Percentiles rank a stretch among this genome's conserved stretches.
Conservation (phyloP, 208 protist genomes). For the Wallacemonas collosoma region DNA sequence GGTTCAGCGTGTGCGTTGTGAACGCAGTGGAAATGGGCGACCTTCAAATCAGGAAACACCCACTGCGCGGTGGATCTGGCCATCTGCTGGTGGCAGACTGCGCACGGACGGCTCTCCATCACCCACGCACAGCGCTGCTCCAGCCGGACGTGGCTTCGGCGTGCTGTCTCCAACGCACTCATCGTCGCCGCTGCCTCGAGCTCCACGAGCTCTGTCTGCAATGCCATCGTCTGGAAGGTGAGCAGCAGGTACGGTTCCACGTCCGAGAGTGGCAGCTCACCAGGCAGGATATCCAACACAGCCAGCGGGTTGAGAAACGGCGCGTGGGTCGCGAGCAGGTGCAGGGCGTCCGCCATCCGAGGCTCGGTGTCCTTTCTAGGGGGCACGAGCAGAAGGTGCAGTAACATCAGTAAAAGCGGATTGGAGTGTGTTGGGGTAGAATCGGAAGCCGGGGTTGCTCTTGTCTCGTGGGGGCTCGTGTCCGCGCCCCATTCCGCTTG, state of each 20-base stretch:
- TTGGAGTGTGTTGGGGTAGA: constrained; percentile 25
- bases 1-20: constrained; percentile 41
- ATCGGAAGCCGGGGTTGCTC: too few relatives aligned
- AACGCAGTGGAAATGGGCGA: constrained; percentile 54
- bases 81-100: constrained; percentile 40
- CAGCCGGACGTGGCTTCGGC: constrained; percentile 25
- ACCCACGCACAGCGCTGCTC: constrained; percentile 50
- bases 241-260: constrained; percentile 48
- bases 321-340: constrained; percentile 36
- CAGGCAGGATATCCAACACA: constrained; percentile 38
- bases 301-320: constrained; percentile 35
- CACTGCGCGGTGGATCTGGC: constrained; percentile 24
- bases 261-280: constrained; percentile 31
- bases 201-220: constrained; percentile 25
- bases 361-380: constrained; percentile 21
- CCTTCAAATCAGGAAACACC: constrained; percentile 68
- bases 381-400: constrained; percentile 52
- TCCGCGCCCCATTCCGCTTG: too few relatives aligned
- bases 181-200: constrained; percentile 24
- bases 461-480: too few relatives aligned
- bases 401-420: constrained; percentile 28
- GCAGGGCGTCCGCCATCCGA: constrained; percentile 34
- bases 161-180: constrained; percentile 28
- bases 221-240: constrained; percentile 39
- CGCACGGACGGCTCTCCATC: constrained; percentile 36